Conservation (phyloP, 768 basidiomycete species). For the Mycena belliarum region DNA sequence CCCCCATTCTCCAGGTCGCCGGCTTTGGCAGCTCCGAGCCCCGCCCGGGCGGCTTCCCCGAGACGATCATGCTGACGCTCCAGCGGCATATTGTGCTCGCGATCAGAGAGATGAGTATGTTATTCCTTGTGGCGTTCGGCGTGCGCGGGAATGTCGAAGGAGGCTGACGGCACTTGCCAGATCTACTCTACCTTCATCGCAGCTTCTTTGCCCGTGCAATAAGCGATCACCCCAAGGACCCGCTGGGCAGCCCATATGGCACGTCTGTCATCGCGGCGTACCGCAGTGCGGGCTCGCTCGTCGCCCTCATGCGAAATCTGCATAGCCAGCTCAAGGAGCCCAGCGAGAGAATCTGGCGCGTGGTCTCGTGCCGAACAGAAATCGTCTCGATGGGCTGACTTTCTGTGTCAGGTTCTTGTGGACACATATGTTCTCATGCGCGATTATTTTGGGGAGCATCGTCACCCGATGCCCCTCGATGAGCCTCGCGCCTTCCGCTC, state of each 20-base stretch:
- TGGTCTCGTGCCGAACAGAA: constrained; percentile 35
- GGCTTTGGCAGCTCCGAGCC: constrained; percentile 62
- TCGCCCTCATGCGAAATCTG: constrained; percentile 70
- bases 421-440: constrained; percentile 67
- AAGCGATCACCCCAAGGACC: constrained; percentile 73
- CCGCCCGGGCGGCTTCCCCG: constrained; percentile 45
- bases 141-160: background rate
- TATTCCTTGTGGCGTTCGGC: background rate
- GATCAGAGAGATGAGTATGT: constrained; percentile 67
- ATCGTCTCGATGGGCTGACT: background rate
- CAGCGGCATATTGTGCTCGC: constrained; percentile 71
- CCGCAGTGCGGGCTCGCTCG: constrained; percentile 69
- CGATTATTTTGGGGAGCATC: constrained; percentile 75
- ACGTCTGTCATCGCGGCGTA: constrained; percentile 76
- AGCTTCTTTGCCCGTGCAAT: constrained; percentile 75
- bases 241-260: constrained; percentile 70
- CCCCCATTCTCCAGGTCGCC: constrained; percentile 63
- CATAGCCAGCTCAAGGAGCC: constrained; percentile 64
- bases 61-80: constrained; percentile 54
- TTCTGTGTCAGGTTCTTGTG: constrained; percentile 40
- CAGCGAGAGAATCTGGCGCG: constrained; percentile 64
- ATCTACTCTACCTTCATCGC: constrained; percentile 69
- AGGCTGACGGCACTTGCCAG: constrained; percentile 32
- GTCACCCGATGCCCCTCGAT: constrained; percentile 80
- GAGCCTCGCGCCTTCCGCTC: constrained; percentile 74